Conservation (phyloP, 176 grass and related monocot species). For the Panicum miliaceum region DNA sequence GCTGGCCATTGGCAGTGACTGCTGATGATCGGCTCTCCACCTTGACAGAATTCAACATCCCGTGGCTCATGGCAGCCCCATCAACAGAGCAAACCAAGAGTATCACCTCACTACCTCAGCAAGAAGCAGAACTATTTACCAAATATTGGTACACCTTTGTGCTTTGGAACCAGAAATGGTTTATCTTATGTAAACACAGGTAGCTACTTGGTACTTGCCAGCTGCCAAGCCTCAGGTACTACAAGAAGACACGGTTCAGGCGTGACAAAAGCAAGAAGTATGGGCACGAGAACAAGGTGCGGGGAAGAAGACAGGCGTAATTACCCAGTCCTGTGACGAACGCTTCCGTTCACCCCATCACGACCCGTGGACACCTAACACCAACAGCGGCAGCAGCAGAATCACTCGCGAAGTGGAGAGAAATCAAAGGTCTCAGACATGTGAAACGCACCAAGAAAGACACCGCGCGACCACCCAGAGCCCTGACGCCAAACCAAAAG, state of each 20-base stretch:
- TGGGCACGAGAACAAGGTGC: constrained; percentile 27
- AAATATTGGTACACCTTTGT: constrained; percentile 6
- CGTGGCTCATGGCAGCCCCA: constrained; percentile 48
- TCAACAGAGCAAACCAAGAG: not conserved
- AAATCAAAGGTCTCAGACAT: not conserved
- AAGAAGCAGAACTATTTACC: constrained; percentile 12
- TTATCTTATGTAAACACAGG: not conserved
- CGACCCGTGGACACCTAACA: constrained; percentile 6
- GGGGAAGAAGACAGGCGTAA: constrained; percentile 8
- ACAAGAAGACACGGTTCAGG: not conserved
- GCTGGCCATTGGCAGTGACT: constrained; percentile 35
- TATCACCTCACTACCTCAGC: constrained; percentile 17
- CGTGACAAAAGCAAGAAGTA: constrained; percentile 27
- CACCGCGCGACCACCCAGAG: not conserved
- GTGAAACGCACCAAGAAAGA: not conserved
- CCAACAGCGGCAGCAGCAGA: no score
- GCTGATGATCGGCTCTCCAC: constrained; percentile 40
- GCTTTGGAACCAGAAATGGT: constrained; percentile 13
- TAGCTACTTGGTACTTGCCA: not conserved
- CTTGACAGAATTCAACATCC: constrained; percentile 64
- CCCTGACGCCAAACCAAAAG: constrained; percentile 15
- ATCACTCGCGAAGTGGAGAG: not conserved
- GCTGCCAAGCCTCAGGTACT: constrained; percentile 24
- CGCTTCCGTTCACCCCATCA: constrained; percentile 43
- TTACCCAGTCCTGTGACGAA: not conserved